Base-by-base conservation (phyloP, 805 yeast species). In the Aciculoconidium aculeatum region DNA sequence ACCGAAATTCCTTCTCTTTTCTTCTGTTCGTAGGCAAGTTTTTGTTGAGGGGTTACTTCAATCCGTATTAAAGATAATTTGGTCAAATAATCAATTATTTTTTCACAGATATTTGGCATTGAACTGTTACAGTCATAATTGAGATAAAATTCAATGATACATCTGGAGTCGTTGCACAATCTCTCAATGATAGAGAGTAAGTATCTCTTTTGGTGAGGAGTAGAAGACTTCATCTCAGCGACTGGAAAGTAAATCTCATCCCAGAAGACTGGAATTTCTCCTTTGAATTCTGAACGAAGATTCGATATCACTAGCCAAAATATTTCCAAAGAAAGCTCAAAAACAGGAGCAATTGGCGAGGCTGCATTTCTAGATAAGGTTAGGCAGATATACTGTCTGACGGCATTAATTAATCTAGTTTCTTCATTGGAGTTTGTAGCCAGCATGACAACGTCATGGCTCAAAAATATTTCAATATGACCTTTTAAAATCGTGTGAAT, bases 181-280 rank as follows among this genome's bases (percentile, higher is more conserved):
- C 94, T 70, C 44, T 83, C 82, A 15, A 94, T 68, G n/a, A 90
- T 70, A 8, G 80, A 72, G 36, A 94, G 64, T 40, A 90, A 72
- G 47, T 87, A 90, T 51, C 94, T 71, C 52, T 90, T 87, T 58
- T 94, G 98, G 53, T 90, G 96, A 7, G 88, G 61, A 0, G 96
- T 85, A 1, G 96, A 83, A 2, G 94, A 77, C 48, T 80, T 83
- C 77, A 92, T 74, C 48, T 90, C 97, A 25, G 92, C 73, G 23
- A 94, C 85, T 3, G 97, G 96, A 58, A 92, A 82, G 53, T 92
- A 92, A 30, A 90, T 85, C 47, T 92, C 97, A 25, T 79, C 81
- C 61, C 88, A 74, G 48, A 94, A 84, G 0, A 94, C 95, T 1
- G 96, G 95, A 25, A 92, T 84, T 51, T 92, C 98, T 41, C 81